These are phyloP conservation scores for Diaporthe australafricana DNA, from an alignment of 2,329 filamentous ascomycete genomes.

Conservation along the genomic window DNA sequence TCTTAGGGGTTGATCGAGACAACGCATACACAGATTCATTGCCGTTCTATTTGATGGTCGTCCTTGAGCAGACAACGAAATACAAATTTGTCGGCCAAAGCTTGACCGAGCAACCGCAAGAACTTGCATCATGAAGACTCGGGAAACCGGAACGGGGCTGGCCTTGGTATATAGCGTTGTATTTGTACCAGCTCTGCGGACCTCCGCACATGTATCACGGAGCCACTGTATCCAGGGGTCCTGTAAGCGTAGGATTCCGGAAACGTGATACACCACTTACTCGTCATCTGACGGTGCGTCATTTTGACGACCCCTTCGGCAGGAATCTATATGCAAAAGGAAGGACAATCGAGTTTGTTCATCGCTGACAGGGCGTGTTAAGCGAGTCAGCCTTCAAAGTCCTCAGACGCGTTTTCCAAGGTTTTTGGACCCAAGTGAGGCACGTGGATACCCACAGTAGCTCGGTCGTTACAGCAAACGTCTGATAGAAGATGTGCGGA, in stretches of 20 bases:
- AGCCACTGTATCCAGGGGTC: not conserved
- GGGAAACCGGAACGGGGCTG: not conserved
- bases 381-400: conserved; percentile 2
- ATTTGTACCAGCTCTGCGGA: not conserved
- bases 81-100: not conserved
- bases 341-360: not conserved
- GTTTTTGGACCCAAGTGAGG: not conserved
- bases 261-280: not conserved
- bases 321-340: not conserved
- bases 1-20: too few relatives aligned
- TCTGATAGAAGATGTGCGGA: not conserved
- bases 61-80: not conserved
- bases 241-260: not conserved
- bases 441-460: not conserved
- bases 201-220: not conserved
- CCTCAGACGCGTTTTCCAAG: not conserved
- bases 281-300: not conserved
- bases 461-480: not conserved
- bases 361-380: not conserved
- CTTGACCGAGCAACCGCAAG: not conserved
- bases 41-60: not conserved
- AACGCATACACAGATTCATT: not conserved
- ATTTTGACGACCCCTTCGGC: not conserved
- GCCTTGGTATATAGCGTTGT: not conserved
- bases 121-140: not conserved